Base-by-base conservation (phyloP, 2,329 filamentous ascomycete genomes). In the Coniochaeta sp. region DNA sequence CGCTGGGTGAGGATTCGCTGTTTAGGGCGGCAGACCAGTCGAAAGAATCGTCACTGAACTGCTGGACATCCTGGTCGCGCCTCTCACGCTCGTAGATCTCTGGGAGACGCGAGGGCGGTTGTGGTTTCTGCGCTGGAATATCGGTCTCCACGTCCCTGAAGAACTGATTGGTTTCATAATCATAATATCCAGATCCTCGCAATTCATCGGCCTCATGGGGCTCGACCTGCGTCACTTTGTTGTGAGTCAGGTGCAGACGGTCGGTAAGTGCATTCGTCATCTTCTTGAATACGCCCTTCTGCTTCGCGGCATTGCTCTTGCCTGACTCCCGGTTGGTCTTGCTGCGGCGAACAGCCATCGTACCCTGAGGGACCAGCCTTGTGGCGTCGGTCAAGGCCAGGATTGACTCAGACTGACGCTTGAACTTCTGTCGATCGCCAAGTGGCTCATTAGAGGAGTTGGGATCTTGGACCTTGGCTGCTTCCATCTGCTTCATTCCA, bases 41-140 rank as follows among this genome's bases (percentile, higher is more conserved):
- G 8, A 28, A 52, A 7, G 22, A 30, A n/a, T 26, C 59, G 30
- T 59, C 50, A 16, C 60, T 68, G 62, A 59, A 68, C 9, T 67
- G 66, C 44, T 68, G 71, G 6, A 66, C 68, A 57, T 72, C 67
- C 38, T 65, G 66, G 17, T 74, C 12, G 65, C 58, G 1, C 69
- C 70, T 61, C 76, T 73, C 44, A 77, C 73, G 22, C 70, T 57
- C 4, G 71, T 67, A 22, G 74, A 69, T 58, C 72, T 67, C 9
- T 68, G 68, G 1, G 70, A 70, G 44, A 66, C 70, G n/a, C 72
- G 68, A 44, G 34, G 54, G 24, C 5, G 38, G 28, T 16, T 57
- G 47, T 26, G 24, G 47, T 19, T 24, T 56, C 22, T 34, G n/a
- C 24, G 22, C n/a, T 5, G 40, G 52, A 34, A 38, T 38, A 28